Base-by-base conservation (phyloP, 345 rosid species). In the Aurinia saxatilis region DNA sequence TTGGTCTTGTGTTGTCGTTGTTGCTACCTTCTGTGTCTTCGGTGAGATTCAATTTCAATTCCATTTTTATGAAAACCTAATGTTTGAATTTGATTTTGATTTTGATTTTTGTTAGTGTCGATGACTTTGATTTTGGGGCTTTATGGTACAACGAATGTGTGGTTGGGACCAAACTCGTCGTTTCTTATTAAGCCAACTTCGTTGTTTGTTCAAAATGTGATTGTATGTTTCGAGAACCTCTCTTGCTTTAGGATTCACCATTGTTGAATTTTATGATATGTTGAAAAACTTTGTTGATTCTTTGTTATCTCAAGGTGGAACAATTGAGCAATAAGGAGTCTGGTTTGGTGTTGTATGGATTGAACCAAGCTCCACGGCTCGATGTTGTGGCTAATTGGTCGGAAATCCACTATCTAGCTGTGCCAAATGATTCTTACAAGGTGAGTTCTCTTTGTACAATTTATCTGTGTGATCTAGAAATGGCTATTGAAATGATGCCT, bases 71-170 rank as follows among this genome's bases (percentile, higher is more conserved):
- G n/a, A n/a, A n/a, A n/a, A n/a, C n/a, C n/a, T n/a, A 21, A 21
- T 21, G 4, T 4, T 6, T 27, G 0, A 27, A 27, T 53, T 12
- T 31, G 1, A 47, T 33, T 19, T 57, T 57, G 30, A 5, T 60
- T 27, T 27, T 8, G 18, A 46, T 69, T 13, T 67, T 51, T n/a
- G n/a, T n/a, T 85, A 90, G 99, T 87, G 46, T 87, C 97, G 14
- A 77, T 84, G 92, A 87, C 95, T 68, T 61, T 90, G 79, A 86
- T 90, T 40, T 34, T 93, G 81, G 97, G 97, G 57, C 85, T 87
- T 71, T 93, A 80, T 60, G 96, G 97, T 45, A 33, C 97, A 3
- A 72, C 60, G n/a, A 84, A 56, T 57, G 49, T 84, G 10, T 74
- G 60, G 74, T 51, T 93, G 18, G 99, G 92, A 59, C 96, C 97